Evolutionary conservation across 768 basidiomycete genomes (phyloP).

Genomic region (Tylopilus sp.): DNA sequence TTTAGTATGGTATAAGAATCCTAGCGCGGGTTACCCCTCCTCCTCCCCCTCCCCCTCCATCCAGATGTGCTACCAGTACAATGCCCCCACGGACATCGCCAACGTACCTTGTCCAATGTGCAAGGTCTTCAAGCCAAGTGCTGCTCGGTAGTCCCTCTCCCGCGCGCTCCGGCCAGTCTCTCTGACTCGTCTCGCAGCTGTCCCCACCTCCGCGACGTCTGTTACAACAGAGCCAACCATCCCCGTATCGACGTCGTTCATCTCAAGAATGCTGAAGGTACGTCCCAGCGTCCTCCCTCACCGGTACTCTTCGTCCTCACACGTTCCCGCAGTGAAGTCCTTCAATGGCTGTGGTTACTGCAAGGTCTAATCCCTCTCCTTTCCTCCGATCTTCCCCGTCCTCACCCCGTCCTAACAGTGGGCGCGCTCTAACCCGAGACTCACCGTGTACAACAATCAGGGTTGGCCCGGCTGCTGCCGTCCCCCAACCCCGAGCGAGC

Average conservation of each 20-base stretch:
- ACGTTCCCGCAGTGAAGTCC: constrained; percentile 53
- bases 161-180: constrained; percentile 14
- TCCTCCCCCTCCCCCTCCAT: constrained; percentile 19
- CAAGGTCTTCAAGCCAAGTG: constrained; percentile 68
- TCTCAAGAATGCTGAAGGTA: constrained; percentile 87
- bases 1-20: constrained; percentile 33
- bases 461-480: constrained; percentile 92
- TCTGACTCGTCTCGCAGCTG: constrained; percentile 46
- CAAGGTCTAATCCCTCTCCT: constrained; percentile 53
- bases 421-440: constrained; percentile 61
- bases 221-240: constrained; percentile 69
- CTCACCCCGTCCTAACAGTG: constrained; percentile 48
- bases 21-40: constrained; percentile 13
- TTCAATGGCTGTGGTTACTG: constrained; percentile 89
- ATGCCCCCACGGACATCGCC: constrained; percentile 63
- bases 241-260: constrained; percentile 76
- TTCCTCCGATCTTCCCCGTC: constrained; percentile 19
- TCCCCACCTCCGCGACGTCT: constrained; percentile 71
- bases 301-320: constrained; percentile 9
- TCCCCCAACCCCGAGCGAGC: constrained; percentile 59
- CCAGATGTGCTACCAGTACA: constrained; percentile 69
- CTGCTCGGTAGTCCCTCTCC: constrained; percentile 44
- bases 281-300: constrained; percentile 20
- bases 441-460: constrained; percentile 58
- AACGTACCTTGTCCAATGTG: constrained; percentile 78